These are phyloP conservation scores for Coemansia sp. DNA, from an alignment of 192 early-diverging fungal genomes.

Conservation along the genomic window DNA sequence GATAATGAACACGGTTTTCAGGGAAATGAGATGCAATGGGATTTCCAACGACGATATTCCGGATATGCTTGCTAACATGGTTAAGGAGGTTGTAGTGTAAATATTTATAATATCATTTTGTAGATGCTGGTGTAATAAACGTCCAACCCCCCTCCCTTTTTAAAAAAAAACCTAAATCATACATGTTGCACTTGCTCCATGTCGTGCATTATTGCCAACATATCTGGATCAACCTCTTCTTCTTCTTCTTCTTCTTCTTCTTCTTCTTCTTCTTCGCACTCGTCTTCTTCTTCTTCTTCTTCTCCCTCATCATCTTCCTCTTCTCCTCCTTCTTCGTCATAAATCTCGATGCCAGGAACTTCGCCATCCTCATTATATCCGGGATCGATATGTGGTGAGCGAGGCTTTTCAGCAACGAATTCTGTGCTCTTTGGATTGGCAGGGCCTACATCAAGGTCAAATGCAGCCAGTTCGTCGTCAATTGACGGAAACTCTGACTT, in stretches of 20 bases:
- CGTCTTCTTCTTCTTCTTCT: constrained; percentile 1
- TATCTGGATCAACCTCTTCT: constrained; percentile 41
- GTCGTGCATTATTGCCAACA: constrained; percentile 49
- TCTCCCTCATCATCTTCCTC: constrained; percentile 7
- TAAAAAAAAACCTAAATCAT: not conserved
- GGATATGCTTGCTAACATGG: too few species aligned
- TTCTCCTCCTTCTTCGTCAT: constrained; percentile 4
- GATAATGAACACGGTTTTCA: too few species aligned
- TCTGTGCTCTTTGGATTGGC: not conserved
- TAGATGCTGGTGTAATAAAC: too few species aligned
- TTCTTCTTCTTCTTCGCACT: constrained; percentile 1
- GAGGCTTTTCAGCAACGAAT: not conserved
- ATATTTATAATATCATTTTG: too few species aligned
- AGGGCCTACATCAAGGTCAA: constrained; percentile 16
- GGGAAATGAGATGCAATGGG: too few species aligned
- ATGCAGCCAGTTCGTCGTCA: constrained; percentile 40
- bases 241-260: constrained; percentile 9
- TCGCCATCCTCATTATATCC: constrained; percentile 7
- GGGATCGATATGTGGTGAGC: not conserved
- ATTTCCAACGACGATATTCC: too few species aligned
- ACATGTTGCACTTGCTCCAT: constrained; percentile 41
- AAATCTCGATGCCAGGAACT: not conserved
- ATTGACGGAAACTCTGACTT: constrained; percentile 41
- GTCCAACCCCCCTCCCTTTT: not conserved
- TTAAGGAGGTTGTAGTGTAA: too few species aligned